Evolutionary conservation across 805 yeast genomes (phyloP).

Genomic region (Candida loeiensis): DNA sequence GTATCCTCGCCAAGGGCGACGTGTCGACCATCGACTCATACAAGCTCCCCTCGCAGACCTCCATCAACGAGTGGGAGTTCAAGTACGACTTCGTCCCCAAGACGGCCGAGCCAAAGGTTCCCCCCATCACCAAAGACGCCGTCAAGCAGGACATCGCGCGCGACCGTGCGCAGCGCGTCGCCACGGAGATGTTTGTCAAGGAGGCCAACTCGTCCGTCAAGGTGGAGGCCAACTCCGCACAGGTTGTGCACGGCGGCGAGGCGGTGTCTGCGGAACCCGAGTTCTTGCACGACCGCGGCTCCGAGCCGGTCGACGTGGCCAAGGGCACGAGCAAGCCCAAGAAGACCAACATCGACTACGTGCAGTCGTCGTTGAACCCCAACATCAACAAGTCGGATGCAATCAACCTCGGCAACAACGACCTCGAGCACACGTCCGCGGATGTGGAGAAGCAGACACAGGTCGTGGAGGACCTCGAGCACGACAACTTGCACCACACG

Average conservation of each 20-base stretch:
- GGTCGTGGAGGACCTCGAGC: constrained; percentile 38
- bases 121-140: constrained; percentile 46
- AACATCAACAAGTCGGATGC: constrained; percentile 36
- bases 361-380: constrained; percentile 41
- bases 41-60: constrained; percentile 46
- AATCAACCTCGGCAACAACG: constrained; percentile 32
- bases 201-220: constrained; percentile 35
- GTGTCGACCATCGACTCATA: constrained; percentile 55
- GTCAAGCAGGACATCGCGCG: constrained; percentile 48
- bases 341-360: constrained; percentile 37
- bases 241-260: constrained; percentile 43
- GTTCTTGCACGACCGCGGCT: constrained; percentile 35
- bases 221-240: constrained; percentile 43
- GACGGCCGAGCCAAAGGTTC: constrained; percentile 38
- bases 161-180: constrained; percentile 35
- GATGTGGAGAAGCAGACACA: constrained; percentile 26
- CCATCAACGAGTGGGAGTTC: constrained; percentile 49
- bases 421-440: constrained; percentile 35
- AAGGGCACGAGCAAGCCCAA: constrained; percentile 18
- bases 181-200: constrained; percentile 32
- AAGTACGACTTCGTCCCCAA: constrained; percentile 45
- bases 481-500: constrained; percentile 21
- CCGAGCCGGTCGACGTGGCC: constrained; percentile 31
- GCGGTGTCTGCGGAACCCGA: constrained; percentile 36
- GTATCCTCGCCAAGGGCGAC: constrained; percentile 46